Evolutionary conservation across 2,329 filamentous ascomycete genomes (phyloP).

Genomic region (Amauroascus verrucosus): DNA sequence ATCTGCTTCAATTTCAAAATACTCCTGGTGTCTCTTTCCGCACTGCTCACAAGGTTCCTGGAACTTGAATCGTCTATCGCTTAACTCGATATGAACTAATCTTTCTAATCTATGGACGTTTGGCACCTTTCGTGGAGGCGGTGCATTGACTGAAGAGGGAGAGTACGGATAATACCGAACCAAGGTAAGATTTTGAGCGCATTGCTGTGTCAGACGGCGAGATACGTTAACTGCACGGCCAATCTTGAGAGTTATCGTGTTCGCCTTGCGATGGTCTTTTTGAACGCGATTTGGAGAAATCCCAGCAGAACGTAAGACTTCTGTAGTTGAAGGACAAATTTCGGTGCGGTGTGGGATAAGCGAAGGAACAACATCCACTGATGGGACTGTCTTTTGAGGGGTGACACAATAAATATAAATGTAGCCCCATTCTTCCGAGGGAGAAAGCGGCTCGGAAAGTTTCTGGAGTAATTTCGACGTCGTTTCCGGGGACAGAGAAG

Average conservation of each 20-base stretch:
- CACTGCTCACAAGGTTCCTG: constrained; percentile 61
- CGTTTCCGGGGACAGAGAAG: constrained; percentile 54
- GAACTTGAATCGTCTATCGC: constrained; percentile 46
- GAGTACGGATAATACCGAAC: constrained; percentile 87
- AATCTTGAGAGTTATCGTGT: constrained; percentile 58
- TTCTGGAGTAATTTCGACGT: constrained; percentile 64
- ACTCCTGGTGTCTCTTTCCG: constrained; percentile 79
- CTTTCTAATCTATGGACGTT: constrained; percentile 82
- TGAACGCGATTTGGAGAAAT: constrained; percentile 19
- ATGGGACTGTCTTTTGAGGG: constrained; percentile 44
- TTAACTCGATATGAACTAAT: constrained; percentile 82
- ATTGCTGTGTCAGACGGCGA: constrained; percentile 77
- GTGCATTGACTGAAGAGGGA: constrained; percentile 30
- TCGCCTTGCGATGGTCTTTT: constrained; percentile 28
- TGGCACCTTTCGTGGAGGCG: constrained; percentile 45
- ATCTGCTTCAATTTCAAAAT: constrained; percentile 80
- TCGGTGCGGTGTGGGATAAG: constrained; percentile 44
- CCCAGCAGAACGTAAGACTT: constrained; percentile 31
- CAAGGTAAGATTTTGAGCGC: constrained; percentile 76
- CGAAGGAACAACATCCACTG: constrained; percentile 46
- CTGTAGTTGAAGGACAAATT: constrained; percentile 18
- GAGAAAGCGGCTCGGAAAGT: constrained; percentile 62
- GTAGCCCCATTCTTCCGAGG: constrained; percentile 70
- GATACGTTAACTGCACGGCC: constrained; percentile 72
- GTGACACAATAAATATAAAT: constrained; percentile 99